Percentiles rank a stretch among this genome's conserved stretches.
phyloP scores from a whole-genome alignment of 441 rosid genomes.

The Gossypium schwendimanii region DNA sequence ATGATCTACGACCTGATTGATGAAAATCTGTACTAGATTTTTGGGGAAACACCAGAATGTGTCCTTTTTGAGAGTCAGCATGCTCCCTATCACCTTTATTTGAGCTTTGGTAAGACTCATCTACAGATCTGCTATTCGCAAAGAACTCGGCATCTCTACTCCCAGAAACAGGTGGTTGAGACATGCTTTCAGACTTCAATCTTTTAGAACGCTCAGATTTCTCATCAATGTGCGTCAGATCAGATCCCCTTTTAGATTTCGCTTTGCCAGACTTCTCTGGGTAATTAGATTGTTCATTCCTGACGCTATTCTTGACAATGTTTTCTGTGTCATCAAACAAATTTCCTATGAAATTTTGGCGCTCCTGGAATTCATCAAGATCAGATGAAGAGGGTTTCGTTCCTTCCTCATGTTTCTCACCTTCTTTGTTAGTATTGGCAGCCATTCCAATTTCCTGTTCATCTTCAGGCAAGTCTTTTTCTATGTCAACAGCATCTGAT shows the following conservation, averaged over 20 bases:
- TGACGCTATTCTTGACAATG: conserved; percentile 30
- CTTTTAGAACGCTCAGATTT: conserved; percentile 46
- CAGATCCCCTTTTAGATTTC: conserved; percentile 47
- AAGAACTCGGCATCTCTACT: conserved; percentile 31
- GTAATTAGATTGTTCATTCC: conserved; percentile 47
- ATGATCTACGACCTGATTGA: conserved; percentile 36
- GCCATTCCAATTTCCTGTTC: conserved; percentile 45
- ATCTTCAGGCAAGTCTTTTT: conserved; percentile 50
- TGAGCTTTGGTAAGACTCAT: conserved; percentile 34
- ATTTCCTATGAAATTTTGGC: conserved; percentile 64
- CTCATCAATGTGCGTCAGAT: conserved; percentile 35
- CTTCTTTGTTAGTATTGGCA: conserved; percentile 29
- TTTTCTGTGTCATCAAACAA: conserved; percentile 73
- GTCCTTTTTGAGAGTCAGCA: conserved; percentile 33
- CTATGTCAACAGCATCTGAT: conserved; percentile 49
- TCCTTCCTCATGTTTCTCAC: conserved; percentile 35
- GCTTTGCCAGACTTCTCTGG: conserved; percentile 34
- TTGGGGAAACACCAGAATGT: conserved; percentile 33
- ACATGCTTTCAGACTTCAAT: conserved; percentile 44
- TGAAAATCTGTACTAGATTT: conserved; percentile 44
- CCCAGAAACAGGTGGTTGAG: conserved; percentile 35
- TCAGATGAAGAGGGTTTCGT: conserved; percentile 27
- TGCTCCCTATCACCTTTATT: conserved; percentile 37
- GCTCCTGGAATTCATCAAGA: conserved; percentile 44
- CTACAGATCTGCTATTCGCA: conserved; percentile 28